Percentiles rank a stretch among this genome's conserved stretches.
Conservation (phyloP, 1,139 yeast genomes). For the Candida anutae region DNA sequence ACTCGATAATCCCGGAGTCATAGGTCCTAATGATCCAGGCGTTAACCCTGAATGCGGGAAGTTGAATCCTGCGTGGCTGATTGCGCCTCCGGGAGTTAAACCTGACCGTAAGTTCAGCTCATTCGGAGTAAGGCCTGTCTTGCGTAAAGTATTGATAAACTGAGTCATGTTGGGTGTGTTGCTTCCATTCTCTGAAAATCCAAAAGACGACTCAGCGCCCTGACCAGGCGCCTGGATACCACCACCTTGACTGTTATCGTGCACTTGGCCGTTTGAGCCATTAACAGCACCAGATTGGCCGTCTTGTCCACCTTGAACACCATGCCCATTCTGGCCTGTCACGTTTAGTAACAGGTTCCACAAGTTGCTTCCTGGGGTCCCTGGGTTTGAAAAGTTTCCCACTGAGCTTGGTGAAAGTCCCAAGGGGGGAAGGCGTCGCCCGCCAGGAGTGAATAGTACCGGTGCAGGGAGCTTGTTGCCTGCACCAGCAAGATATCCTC, state of each 20-base stretch:
- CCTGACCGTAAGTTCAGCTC: slow-evolving; percentile 63
- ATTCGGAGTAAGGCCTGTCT: slow-evolving; percentile 63
- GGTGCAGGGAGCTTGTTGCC: slow-evolving; percentile 37
- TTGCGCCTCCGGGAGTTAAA: slow-evolving; percentile 40
- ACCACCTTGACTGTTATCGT: not conserved
- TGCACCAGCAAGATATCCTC: too few species aligned
- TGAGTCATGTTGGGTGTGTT: slow-evolving; percentile 9
- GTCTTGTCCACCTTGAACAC: not conserved
- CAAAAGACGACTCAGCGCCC: not conserved
- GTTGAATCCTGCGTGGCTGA: slow-evolving; percentile 20
- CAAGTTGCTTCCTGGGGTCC: slow-evolving; percentile 42
- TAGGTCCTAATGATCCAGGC: slow-evolving; percentile 35
- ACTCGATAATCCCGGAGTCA: slow-evolving; percentile 32
- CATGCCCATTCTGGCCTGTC: slow-evolving; percentile 7
- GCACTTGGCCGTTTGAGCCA: not conserved
- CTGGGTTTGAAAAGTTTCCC: slow-evolving; percentile 31
- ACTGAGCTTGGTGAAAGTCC: slow-evolving; percentile 32
- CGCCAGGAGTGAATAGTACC: slow-evolving; percentile 53
- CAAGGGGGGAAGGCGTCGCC: slow-evolving; percentile 52
- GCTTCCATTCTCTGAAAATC: not conserved
- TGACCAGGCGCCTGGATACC: not conserved
- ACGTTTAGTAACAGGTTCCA: slow-evolving; percentile 34
- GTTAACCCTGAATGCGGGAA: slow-evolving; percentile 10
- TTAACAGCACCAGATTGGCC: not conserved
- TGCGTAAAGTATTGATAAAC: slow-evolving; percentile 27